Evolutionary conservation across 169 alveolate genomes (phyloP), one percentile per base, ranked within the genome.

Genomic region (Plasmodium falciparum): DNA sequence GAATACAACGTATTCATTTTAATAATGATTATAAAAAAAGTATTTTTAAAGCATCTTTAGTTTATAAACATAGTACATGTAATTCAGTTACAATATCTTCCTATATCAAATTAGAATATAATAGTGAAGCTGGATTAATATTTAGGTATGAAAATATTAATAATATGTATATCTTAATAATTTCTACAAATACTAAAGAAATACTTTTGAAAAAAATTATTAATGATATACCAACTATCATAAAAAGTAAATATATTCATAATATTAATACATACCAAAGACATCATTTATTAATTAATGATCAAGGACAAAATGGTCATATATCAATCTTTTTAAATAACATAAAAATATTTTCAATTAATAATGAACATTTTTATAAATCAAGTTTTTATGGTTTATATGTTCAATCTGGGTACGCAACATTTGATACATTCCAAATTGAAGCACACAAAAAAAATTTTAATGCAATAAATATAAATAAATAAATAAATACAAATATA

Each of bases 81-180:
- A 83, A 83, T 62, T 70, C 86, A 13, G 71, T 58, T 22, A 33
- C 5, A 2, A 26, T 70, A n/a, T 67, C 91, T 0, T 66, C 85
- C 20, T 83, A 67, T 66, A 59, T 83, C 43, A 83, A 83, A 71
- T 15, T 83, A 13, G 91, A 83, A 29, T 49, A 83, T 47, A 59
- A 67, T 49, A 67, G 72, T 15, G 91, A 83, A 63, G 86, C 86
- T 13, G 91, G 91, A 15, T 73, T 83, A 15, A 12, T 83, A 29
- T 83, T 69, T 39, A 67, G 91, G 70, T 54, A 83, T 71, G 91
- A 83, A 20, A 83, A 83, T 29, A 24, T 15, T n/a, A 74, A 83
- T 6, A 83, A 70, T 50, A 83, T 83, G 91, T 83, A 63, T 50
- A 83, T 73, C 15, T 22, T 71, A 54, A 67, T 74, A 54, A 83